A percentile compares a stretch with the other conserved stretches of the same genome.
These are phyloP conservation scores for Pugionium dolabratum DNA, from an alignment of 345 rosid species.

Conservation along the genomic window DNA sequence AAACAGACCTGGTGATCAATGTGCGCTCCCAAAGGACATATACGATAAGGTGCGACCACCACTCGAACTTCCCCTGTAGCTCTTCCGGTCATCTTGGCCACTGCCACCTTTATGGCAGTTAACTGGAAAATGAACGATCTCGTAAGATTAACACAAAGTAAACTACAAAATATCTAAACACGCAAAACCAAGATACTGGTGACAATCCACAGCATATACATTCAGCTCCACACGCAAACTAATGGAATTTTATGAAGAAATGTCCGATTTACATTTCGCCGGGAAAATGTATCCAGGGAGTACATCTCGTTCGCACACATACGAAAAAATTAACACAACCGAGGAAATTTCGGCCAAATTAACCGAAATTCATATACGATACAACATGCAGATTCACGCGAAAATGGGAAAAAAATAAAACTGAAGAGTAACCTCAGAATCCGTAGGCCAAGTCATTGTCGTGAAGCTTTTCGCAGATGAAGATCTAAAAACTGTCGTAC, in stretches of 20 bases:
- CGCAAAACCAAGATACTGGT: not conserved
- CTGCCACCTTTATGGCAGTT: slow-evolving; percentile 42
- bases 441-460: slow-evolving; percentile 45
- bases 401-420: not conserved
- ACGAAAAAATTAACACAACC: not conserved
- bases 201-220: not conserved
- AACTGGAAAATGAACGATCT: slow-evolving; percentile 46
- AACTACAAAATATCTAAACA: not conserved
- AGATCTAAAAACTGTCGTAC: slow-evolving; percentile 3
- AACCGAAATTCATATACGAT: slow-evolving; percentile 5
- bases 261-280: slow-evolving; percentile 11
- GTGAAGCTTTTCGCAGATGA: slow-evolving; percentile 26
- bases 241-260: slow-evolving; percentile 1
- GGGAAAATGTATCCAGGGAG: not conserved
- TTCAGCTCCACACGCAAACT: slow-evolving; percentile 6
- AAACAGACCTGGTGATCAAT: slow-evolving; percentile 86
- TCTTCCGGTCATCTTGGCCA: slow-evolving; percentile 63
- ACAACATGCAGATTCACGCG: slow-evolving; percentile 9
- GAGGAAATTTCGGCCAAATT: not conserved
- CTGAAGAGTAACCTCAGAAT: slow-evolving; percentile 36
- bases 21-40: slow-evolving; percentile 96
- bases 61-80: slow-evolving; percentile 57
- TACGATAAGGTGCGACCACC: slow-evolving; percentile 84
- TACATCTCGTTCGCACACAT: not conserved
- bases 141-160: not conserved